Percentiles rank a stretch among this genome's conserved stretches.
phyloP scores from a whole-genome alignment of 2,329 filamentous ascomycete species.

The Chaetomiaceae sp. region DNA sequence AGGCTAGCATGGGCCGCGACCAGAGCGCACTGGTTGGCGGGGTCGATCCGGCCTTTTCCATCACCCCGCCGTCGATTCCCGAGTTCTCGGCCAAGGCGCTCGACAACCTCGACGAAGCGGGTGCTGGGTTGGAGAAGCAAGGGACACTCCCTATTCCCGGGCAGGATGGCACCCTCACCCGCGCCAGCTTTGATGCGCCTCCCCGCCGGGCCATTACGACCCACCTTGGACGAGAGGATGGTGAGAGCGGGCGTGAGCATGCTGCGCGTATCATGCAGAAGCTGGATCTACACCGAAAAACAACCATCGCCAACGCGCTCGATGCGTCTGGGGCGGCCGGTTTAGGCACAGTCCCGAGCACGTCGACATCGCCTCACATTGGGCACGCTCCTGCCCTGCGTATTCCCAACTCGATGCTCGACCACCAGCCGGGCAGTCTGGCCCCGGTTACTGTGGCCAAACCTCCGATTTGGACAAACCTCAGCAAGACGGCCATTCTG shows the following conservation, averaged over 20 bases:
- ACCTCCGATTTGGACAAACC: constrained; percentile 74
- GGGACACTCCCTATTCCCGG: constrained; percentile 62
- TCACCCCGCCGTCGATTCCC: constrained; percentile 79
- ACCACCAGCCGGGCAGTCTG: constrained; percentile 56
- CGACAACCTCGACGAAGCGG: constrained; percentile 34
- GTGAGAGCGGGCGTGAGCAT: constrained; percentile 73
- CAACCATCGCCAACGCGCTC: constrained; percentile 47
- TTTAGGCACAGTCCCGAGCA: constrained; percentile 45
- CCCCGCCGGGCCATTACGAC: constrained; percentile 55
- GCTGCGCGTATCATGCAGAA: constrained; percentile 88
- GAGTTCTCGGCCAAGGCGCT: constrained; percentile 81
- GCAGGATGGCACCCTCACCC: constrained; percentile 48
- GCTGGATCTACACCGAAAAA: constrained; percentile 81
- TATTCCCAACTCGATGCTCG: constrained; percentile 34
- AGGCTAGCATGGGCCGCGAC: constrained; percentile 58
- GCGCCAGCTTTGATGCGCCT: constrained; percentile 65
- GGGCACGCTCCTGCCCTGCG: constrained; percentile 15
- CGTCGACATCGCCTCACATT: constrained; percentile 29
- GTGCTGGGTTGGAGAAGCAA: constrained; percentile 49
- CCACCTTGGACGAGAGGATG: constrained; percentile 54
- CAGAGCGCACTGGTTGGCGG: constrained; percentile 43
- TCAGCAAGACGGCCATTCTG: constrained; percentile 80
- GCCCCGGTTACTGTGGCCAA: constrained; percentile 79
- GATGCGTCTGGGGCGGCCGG: constrained; percentile 38
- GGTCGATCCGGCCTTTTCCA: constrained; percentile 77